Evolutionary conservation across 129 eudicot genomes (phyloP).

Genomic region (Tanacetum coccineum): DNA sequence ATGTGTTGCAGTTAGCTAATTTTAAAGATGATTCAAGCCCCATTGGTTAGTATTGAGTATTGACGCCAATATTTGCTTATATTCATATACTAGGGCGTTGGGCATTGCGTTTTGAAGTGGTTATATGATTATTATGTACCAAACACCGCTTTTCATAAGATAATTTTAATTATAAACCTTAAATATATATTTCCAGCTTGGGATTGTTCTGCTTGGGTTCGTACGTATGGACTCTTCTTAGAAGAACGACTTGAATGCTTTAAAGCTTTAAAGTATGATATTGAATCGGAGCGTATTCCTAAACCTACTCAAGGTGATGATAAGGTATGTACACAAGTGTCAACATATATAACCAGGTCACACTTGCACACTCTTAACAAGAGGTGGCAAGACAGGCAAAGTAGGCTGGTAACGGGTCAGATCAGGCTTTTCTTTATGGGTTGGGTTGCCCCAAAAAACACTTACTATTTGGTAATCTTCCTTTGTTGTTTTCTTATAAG

Average conservation of each 20-base stretch:
- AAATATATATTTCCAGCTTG: conserved; percentile 53
- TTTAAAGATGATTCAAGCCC: conserved; percentile 93
- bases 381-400: background rate
- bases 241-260: conserved; percentile 96
- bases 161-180: background rate
- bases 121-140: too few species aligned
- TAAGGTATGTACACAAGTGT: conserved; percentile 49
- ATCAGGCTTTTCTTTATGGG: background rate
- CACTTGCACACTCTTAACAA: background rate
- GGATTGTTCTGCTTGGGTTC: conserved; percentile 99
- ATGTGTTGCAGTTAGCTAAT: conserved; percentile 66
- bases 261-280: conserved; percentile 75
- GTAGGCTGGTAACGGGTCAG: background rate
- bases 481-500: background rate
- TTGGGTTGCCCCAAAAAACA: background rate
- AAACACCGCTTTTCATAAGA: too few species aligned
- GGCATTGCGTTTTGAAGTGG: too few species aligned
- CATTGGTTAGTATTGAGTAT: conserved; percentile 49
- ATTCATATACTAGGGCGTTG: too few species aligned
- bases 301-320: conserved; percentile 73
- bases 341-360: background rate
- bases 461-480: background rate
- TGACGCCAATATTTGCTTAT: background rate
- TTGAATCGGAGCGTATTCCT: conserved; percentile 84
- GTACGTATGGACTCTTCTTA: conserved; percentile 81